Evolutionary conservation across 129 eudicot genomes (phyloP), one percentile per base, ranked within the genome.

Genomic region (Flaveria trinervia): DNA sequence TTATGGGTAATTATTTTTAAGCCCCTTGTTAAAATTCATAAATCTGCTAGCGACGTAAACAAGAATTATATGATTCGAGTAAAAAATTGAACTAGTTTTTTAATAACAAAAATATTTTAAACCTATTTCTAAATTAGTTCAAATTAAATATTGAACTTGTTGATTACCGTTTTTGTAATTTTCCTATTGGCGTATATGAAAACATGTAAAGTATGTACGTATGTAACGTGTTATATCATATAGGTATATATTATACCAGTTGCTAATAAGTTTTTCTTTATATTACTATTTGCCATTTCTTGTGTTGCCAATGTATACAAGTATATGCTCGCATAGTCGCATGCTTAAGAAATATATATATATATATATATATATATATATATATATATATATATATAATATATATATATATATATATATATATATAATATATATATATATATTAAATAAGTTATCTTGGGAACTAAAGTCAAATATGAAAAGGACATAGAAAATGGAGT

Each of bases 381-480:
- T 71, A 20, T 20, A 20, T 71, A 18, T 71, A 20, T 20, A 20
- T 71, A 18, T 71, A 20, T 20, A 20, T 71, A 18, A 20, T 20
- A 20, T 71, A 18, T 71, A 20, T 20, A 20, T 71, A 18, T 71
- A 20, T 20, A 20, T 71, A 18, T 71, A 20, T 20, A 20, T 71
- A 18, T 71, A 20, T 20, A 20, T 71, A 18, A n/a, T n/a, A n/a
- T n/a, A 71, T 71, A 71, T 20, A 20, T 20, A 20, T 20, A 20
- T 71, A 18, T 71, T 28, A 28, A 71, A 71, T 15, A 71, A 50
- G 28, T 25, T 71, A n/a, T 71, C 20, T 16, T 15, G 7, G 18
- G 9, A 33, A 50, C 7, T 9, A 54, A 54, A 43, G 66, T 72
- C 50, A 72, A 71, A 71, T 51, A 4, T 26, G 76, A n/a, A 52